phyloP scores from a whole-genome alignment of 305 asterid genomes.

The Fraxinus greggii region DNA sequence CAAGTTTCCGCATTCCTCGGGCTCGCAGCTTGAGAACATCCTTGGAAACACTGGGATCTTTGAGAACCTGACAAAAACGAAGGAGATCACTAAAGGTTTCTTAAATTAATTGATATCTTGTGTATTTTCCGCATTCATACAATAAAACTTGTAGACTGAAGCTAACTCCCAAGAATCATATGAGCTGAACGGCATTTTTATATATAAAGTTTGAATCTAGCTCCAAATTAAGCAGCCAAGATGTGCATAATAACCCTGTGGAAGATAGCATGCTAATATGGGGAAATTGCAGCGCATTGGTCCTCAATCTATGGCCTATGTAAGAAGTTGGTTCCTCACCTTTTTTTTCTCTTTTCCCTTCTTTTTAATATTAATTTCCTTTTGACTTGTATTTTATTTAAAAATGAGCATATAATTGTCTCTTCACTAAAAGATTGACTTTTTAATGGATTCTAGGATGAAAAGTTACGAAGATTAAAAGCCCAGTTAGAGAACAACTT shows the following conservation, averaged over 20 bases:
- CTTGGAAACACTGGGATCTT: constrained; percentile 60
- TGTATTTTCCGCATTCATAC: neutral
- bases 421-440: neutral
- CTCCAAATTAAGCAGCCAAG: neutral
- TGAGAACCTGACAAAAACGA: constrained; percentile 57
- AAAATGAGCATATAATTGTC: neutral
- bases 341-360: neutral
- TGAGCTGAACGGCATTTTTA: neutral
- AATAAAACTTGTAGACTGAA: neutral
- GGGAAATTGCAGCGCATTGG: neutral
- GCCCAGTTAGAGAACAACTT: neutral
- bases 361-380: neutral
- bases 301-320: neutral
- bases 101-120: neutral
- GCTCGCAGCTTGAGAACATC: constrained; percentile 67
- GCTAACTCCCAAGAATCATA: neutral
- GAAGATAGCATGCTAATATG: neutral
- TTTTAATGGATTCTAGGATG: neutral
- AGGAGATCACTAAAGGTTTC: neutral
- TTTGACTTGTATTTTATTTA: neutral
- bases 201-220: neutral
- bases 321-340: neutral
- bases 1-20: constrained; percentile 65
- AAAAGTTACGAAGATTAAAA: neutral
- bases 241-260: neutral